Conservation (phyloP, 768 basidiomycete genomes). For the Obba rivulosa region DNA sequence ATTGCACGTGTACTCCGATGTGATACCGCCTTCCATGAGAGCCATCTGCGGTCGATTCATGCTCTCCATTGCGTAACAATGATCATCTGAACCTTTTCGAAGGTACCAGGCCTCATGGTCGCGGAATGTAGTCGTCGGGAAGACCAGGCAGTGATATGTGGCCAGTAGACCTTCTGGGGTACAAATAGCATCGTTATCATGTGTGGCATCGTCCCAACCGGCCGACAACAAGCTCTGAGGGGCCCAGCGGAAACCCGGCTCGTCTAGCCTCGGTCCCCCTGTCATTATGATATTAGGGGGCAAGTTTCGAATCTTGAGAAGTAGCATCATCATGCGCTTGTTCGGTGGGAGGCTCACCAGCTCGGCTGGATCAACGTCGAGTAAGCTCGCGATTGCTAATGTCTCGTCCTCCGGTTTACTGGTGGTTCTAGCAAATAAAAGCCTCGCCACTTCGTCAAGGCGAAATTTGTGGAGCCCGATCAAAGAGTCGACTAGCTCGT, state of each 20-base stretch:
- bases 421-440: conserved; percentile 2
- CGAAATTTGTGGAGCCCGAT: neutral
- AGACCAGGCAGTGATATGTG: no score
- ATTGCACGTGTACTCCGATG: no score
- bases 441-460: neutral
- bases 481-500: neutral
- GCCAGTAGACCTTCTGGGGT: no score
- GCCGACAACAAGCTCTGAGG: neutral
- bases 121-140: no score
- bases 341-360: conserved; percentile 1
- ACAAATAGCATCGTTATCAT: no score
- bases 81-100: no score
- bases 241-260: conserved; percentile 1
- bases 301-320: neutral
- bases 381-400: conserved; percentile 4
- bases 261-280: neutral
- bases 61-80: no score
- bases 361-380: neutral
- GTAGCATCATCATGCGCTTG: conserved; percentile 3
- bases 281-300: neutral
- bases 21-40: no score
- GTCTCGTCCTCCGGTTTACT: conserved; percentile 8
- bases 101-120: no score
- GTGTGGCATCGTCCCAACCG: no score
- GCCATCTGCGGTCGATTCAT: no score